Evolutionary conservation across 495 filamentous ascomycete species (phyloP), one percentile per base, ranked within the genome.

Genomic region (Penicillium paradoxum): DNA sequence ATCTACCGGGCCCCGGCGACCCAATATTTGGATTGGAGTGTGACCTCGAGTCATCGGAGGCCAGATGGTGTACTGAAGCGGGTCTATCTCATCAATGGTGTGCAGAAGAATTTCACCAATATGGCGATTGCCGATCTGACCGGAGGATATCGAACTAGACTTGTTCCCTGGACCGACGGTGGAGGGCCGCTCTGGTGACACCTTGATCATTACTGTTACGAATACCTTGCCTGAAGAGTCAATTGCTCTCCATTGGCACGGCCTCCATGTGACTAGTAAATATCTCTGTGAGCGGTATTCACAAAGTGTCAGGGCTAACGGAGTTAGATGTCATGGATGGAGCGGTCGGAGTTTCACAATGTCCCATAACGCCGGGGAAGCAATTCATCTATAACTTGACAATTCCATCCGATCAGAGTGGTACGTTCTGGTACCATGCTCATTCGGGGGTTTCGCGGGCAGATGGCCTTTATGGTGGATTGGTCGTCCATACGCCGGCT

Each of bases 401-500:
- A 13, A 87, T 89, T 64, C 62, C 88, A 68, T 62, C 81, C 17
- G 72, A 86, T 54, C 84, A 90, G 65, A 82, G 81, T 6, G 88
- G 88, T 15, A 89, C 87, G 1, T 91, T 88, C 67, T 91, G 89
- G 89, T 91, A 91, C 62, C 88, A 91, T 67, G 86, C 85, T 2
- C 88, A 91, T 61, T 69, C 76, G 7, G 74, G 73, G 27, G 79
- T 79, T 6, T 82, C 85, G 60, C 84, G 88, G 43, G 84, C 84
- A 6, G 88, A 93, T 65, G 88, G 88, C 10, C 72, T 90, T 15
- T 79, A 86, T 56, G 88, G 86, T 1, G 79, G 87, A 1, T 63
- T 93, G 15, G 79, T 91, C 29, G 73, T 93, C 19, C 81, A 90
- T 52, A 80, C 89, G 45, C 82, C 83, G 3, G 57, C 51, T 6